Percentiles rank a stretch among this genome's conserved stretches.
These are phyloP conservation scores for Penicillium sp. DNA, from an alignment of 2,329 filamentous ascomycete genomes.

Conservation along the genomic window DNA sequence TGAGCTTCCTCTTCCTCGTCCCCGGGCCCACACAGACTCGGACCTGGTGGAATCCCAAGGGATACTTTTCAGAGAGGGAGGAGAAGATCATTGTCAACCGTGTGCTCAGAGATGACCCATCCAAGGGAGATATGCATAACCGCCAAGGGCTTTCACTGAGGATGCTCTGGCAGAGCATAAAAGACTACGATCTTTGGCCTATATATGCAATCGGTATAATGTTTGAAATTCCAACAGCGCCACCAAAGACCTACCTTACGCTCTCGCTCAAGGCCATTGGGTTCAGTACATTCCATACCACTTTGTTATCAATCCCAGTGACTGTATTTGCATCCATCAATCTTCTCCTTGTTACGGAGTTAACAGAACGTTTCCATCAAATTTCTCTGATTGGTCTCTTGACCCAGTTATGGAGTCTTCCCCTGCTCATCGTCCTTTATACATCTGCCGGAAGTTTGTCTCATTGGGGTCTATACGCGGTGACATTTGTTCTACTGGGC, in stretches of 20 bases:
- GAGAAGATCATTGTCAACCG: conserved; percentile 67
- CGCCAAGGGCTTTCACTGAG: conserved; percentile 37
- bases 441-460: conserved; percentile 39
- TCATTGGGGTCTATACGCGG: conserved; percentile 50
- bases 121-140: conserved; percentile 42
- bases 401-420: conserved; percentile 57
- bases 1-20: conserved; percentile 50
- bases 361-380: conserved; percentile 45
- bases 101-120: conserved; percentile 52
- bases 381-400: conserved; percentile 52
- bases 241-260: conserved; percentile 53
- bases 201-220: conserved; percentile 42
- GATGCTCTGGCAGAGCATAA: conserved; percentile 39
- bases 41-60: conserved; percentile 60
- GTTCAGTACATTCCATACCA: conserved; percentile 30
- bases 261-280: conserved; percentile 25
- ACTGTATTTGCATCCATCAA: conserved; percentile 49
- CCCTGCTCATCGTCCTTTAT: conserved; percentile 52
- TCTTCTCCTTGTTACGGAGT: conserved; percentile 30
- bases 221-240: conserved; percentile 47
- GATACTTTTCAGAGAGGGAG: conserved; percentile 65
- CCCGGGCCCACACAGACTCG: conserved; percentile 50
- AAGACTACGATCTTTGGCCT: conserved; percentile 46
- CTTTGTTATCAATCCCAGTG: conserved; percentile 37
- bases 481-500: conserved; percentile 33